These are phyloP conservation scores for Blastobotrys terrestris DNA, from an alignment of 805 yeast genomes.

Conservation along the genomic window DNA sequence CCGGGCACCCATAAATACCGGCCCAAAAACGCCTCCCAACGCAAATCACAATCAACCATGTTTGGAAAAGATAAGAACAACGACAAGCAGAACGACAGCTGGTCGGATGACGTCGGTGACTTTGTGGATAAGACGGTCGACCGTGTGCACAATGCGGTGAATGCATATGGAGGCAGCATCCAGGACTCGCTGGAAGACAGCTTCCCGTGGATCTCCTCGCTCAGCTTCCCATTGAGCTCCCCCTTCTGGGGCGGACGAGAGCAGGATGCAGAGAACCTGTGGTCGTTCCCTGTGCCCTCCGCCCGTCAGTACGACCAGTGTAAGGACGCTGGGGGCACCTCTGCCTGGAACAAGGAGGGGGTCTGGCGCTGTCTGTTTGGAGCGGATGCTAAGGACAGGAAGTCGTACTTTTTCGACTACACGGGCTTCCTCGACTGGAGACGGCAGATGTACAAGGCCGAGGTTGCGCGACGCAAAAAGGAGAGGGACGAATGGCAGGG, in stretches of 20 bases:
- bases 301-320: slow-evolving; percentile 57
- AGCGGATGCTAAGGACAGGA: slow-evolving; percentile 26
- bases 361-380: slow-evolving; percentile 92
- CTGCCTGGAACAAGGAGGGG: slow-evolving; percentile 80
- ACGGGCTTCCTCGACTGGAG: slow-evolving; percentile 65
- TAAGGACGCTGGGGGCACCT: slow-evolving; percentile 54
- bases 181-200: slow-evolving; percentile 5
- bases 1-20: no score
- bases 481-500: slow-evolving; percentile 2
- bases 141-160: slow-evolving; percentile 9
- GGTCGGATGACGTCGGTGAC: slow-evolving; percentile 13
- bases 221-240: not conserved
- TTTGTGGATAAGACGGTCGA: slow-evolving; percentile 14
- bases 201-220: slow-evolving; percentile 6
- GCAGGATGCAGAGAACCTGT: slow-evolving; percentile 13
- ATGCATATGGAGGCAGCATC: not conserved
- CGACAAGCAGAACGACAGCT: slow-evolving; percentile 1
- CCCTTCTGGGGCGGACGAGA: not conserved
- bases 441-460: slow-evolving; percentile 36
- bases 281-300: slow-evolving; percentile 55
- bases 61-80: not conserved
- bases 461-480: not conserved
- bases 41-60: not conserved
- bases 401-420: slow-evolving; percentile 54
- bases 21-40: not conserved